These are phyloP conservation scores for Irpex lacteus DNA, from an alignment of 1,284 basidiomycete genomes.

Conservation along the genomic window DNA sequence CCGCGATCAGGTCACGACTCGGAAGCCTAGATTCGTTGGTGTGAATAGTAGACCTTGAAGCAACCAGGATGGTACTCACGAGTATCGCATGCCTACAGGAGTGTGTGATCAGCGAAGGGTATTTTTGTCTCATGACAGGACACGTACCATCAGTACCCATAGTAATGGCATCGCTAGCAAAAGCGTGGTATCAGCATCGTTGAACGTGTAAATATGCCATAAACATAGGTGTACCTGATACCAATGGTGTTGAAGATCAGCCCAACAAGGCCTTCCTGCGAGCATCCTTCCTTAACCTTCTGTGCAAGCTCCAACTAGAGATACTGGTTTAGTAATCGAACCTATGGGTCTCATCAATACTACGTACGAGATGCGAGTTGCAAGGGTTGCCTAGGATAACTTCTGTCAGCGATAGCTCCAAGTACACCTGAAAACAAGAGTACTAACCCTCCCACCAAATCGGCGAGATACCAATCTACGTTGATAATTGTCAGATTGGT, in stretches of 20 bases:
- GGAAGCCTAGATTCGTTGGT: conserved; percentile 57
- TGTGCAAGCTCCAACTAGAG: conserved; percentile 70
- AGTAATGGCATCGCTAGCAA: conserved; percentile 70
- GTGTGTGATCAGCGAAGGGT: neutral
- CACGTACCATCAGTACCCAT: conserved; percentile 77
- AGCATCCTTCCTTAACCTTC: conserved; percentile 74
- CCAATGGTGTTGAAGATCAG: conserved; percentile 81
- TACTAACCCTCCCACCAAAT: conserved; percentile 84
- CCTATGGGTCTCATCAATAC: neutral
- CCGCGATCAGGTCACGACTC: conserved; percentile 87
- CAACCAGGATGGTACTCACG: conserved; percentile 43
- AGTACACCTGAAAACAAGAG: neutral
- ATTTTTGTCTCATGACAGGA: neutral
- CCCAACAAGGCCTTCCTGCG: conserved; percentile 73
- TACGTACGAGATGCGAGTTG: conserved; percentile 69
- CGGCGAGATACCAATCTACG: conserved; percentile 77
- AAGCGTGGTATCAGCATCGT: neutral
- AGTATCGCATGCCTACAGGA: conserved; percentile 71
- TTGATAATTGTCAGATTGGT: neutral
- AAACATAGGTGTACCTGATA: conserved; percentile 50
- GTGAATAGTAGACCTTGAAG: conserved; percentile 7
- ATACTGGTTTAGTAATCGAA: neutral
- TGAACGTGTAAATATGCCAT: neutral
- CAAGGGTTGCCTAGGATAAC: conserved; percentile 69
- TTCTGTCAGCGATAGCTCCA: neutral